Evolutionary conservation across 495 filamentous ascomycete species (phyloP).

Genomic region (Acidomyces sp.): DNA sequence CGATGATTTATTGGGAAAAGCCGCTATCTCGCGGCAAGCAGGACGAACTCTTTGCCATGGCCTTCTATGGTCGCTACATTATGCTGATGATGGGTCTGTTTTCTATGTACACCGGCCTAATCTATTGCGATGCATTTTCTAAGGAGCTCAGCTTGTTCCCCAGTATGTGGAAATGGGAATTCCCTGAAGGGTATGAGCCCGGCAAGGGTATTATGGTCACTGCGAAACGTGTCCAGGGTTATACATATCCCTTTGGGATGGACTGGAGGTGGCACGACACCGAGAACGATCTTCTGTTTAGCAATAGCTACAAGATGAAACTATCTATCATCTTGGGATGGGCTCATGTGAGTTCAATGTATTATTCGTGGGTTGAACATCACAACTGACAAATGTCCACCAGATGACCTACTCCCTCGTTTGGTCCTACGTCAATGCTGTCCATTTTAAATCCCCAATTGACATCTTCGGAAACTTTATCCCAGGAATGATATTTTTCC

Average conservation of each 20-base stretch:
- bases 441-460: constrained; percentile 83
- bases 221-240: constrained; percentile 51
- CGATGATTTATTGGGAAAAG: constrained; percentile 95
- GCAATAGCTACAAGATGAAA: constrained; percentile 99
- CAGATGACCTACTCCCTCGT: constrained; percentile 94
- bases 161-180: constrained; percentile 69
- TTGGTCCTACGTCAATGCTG: constrained; percentile 82
- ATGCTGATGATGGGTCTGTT: constrained; percentile 96
- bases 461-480: constrained; percentile 96
- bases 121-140: constrained; percentile 98
- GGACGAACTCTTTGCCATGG: constrained; percentile 93
- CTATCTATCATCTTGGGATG: constrained; percentile 92
- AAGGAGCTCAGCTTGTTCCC: constrained; percentile 75
- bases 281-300: constrained; percentile 86
- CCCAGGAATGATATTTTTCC: constrained; percentile 98
- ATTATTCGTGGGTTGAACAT: neutral
- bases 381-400: constrained; percentile 6
- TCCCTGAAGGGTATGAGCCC: constrained; percentile 47
- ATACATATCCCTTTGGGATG: constrained; percentile 88
- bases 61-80: constrained; percentile 96
- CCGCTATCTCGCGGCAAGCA: constrained; percentile 69
- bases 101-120: constrained; percentile 90
- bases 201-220: constrained; percentile 40
- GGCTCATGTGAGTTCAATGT: constrained; percentile 52
- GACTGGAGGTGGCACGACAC: constrained; percentile 96